These are phyloP conservation scores for Leptographium radiaticola DNA, from an alignment of 2,329 filamentous ascomycete genomes.

Conservation along the genomic window DNA sequence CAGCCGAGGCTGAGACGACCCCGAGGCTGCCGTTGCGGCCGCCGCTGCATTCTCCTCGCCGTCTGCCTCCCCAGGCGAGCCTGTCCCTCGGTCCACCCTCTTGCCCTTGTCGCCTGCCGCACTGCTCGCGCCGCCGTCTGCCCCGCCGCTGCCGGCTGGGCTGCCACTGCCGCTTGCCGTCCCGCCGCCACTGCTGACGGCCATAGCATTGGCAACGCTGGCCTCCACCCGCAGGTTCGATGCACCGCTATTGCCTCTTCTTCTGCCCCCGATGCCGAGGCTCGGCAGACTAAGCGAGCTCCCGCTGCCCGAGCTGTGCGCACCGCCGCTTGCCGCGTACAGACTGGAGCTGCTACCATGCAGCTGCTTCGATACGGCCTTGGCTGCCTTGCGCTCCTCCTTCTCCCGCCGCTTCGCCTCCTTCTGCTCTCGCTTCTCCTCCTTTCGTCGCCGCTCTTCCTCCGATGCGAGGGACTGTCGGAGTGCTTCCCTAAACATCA, in stretches of 20 bases:
- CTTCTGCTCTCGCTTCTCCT: constrained; percentile 68
- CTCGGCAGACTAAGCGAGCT: constrained; percentile 52
- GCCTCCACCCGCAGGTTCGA: constrained; percentile 48
- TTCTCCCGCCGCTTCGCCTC: constrained; percentile 78
- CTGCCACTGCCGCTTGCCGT: constrained; percentile 15
- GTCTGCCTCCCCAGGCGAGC: constrained; percentile 15
- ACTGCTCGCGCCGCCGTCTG: background rate
- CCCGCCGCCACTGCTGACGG: constrained; percentile 10
- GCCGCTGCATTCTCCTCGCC: background rate
- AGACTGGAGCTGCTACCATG: constrained; percentile 27
- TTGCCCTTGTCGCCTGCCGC: constrained; percentile 45
- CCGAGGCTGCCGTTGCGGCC: constrained; percentile 13
- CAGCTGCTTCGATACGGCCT: constrained; percentile 37
- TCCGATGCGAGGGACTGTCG: constrained; percentile 81
- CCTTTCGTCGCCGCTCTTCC: constrained; percentile 78
- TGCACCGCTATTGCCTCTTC: constrained; percentile 44
- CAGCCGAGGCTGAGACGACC: constrained; percentile 18
- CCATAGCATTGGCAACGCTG: constrained; percentile 31
- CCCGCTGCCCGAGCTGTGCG: constrained; percentile 39
- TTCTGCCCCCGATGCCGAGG: constrained; percentile 39
- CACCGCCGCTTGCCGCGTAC: constrained; percentile 24
- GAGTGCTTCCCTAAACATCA: constrained; percentile 98
- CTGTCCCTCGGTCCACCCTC: constrained; percentile 41
- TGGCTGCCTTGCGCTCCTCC: constrained; percentile 65
- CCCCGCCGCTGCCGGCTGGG: background rate